phyloP scores from a whole-genome alignment of 1,284 basidiomycete species.

The Marasmius oreades region DNA sequence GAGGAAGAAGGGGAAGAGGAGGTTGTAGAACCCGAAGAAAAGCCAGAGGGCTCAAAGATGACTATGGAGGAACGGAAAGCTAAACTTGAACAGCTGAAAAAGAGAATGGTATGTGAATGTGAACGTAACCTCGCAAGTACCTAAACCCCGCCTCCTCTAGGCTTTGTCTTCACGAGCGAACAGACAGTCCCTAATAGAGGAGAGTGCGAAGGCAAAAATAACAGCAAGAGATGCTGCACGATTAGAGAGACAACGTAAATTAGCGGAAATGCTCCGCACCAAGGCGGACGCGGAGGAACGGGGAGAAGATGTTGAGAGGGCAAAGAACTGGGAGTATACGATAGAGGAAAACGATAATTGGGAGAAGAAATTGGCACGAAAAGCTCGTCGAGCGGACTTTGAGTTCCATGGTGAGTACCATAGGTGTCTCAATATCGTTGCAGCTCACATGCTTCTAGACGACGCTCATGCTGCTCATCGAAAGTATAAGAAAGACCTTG shows the following conservation, averaged over 20 bases:
- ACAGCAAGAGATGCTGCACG: constrained; percentile 76
- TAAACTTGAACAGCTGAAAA: constrained; percentile 72
- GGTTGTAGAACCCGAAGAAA: neutral
- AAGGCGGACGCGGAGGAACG: constrained; percentile 87
- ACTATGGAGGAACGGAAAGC: constrained; percentile 73
- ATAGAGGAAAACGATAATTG: constrained; percentile 94
- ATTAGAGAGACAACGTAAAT: constrained; percentile 81
- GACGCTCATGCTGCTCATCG: constrained; percentile 86
- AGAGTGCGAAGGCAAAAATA: constrained; percentile 72
- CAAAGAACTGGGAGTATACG: constrained; percentile 91
- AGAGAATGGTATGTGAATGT: constrained; percentile 64
- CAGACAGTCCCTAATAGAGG: constrained; percentile 78
- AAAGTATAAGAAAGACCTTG: constrained; percentile 89
- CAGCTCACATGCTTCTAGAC: constrained; percentile 46
- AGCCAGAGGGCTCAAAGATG: constrained; percentile 23
- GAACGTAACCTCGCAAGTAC: constrained; percentile 1
- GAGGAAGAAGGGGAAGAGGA: neutral
- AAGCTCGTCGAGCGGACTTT: constrained; percentile 73
- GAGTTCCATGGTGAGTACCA: constrained; percentile 67
- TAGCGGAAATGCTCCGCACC: constrained; percentile 83
- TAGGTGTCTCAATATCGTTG: constrained; percentile 15
- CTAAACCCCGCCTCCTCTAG: constrained; percentile 37
- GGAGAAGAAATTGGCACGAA: constrained; percentile 84
- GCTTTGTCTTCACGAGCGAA: constrained; percentile 78
- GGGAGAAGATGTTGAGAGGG: constrained; percentile 75